Conservation (phyloP, 2,329 filamentous ascomycete genomes). For the Orbilia quercus region DNA sequence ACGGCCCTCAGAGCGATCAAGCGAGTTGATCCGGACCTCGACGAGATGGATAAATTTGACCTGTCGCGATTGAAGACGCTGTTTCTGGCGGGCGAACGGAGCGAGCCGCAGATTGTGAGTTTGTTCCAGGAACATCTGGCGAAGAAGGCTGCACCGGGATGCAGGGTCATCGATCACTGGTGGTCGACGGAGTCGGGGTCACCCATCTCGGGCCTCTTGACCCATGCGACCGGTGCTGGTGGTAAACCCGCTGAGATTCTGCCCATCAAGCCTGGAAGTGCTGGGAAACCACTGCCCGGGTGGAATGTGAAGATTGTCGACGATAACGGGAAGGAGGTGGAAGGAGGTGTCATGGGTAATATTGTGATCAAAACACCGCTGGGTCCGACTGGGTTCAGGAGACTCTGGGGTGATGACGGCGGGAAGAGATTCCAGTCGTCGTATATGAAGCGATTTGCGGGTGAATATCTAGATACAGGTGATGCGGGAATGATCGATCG, state of each 20-base stretch:
- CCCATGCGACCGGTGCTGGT: conserved; percentile 14
- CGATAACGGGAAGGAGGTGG: conserved; percentile 78
- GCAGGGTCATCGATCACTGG: conserved; percentile 77
- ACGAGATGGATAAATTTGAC: conserved; percentile 74
- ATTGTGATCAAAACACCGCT: conserved; percentile 86
- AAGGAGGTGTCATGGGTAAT: conserved; percentile 84
- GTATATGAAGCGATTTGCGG: conserved; percentile 83
- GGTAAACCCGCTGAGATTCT: conserved; percentile 70
- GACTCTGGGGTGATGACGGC: conserved; percentile 85
- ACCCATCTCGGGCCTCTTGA: conserved; percentile 70
- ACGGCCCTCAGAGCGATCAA: conserved; percentile 88
- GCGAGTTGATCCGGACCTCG: conserved; percentile 82
- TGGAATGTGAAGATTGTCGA: conserved; percentile 89
- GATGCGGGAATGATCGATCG: conserved; percentile 87
- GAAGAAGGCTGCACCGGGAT: conserved; percentile 64
- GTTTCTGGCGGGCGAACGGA: conserved; percentile 89
- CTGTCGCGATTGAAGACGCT: conserved; percentile 78
- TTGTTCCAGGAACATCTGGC: conserved; percentile 80
- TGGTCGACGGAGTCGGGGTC: conserved; percentile 78
- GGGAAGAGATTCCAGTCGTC: conserved; percentile 77
- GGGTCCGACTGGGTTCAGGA: conserved; percentile 86
- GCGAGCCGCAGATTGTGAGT: conserved; percentile 84
- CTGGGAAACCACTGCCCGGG: conserved; percentile 89
- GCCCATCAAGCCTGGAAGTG: conserved; percentile 81
- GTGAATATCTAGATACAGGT: conserved; percentile 88